These are phyloP conservation scores for Ettlia oleoabundans DNA, from an alignment of 139 green algal genomes.

Conservation along the genomic window DNA sequence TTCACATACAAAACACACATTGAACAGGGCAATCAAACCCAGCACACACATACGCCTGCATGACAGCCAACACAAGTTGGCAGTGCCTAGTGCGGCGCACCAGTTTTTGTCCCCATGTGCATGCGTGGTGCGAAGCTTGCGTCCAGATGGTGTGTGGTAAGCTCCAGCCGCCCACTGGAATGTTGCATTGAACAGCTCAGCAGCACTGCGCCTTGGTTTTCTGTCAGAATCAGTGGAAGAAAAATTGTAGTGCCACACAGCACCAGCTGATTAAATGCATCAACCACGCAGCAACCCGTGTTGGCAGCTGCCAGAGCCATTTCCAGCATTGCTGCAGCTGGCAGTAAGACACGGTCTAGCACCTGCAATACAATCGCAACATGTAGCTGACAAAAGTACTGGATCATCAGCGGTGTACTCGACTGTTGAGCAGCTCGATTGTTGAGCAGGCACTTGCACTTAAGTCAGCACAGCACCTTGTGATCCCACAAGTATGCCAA, in stretches of 20 bases:
- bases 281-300: not conserved
- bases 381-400: not conserved
- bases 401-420: not conserved
- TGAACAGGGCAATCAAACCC: not conserved
- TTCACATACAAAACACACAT: too few species aligned
- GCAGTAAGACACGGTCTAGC: conserved; percentile 25
- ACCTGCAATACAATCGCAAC: not conserved
- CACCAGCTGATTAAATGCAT: not conserved
- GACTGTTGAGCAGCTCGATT: too few species aligned
- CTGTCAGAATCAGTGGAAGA: too few species aligned
- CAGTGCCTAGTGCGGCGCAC: too few species aligned
- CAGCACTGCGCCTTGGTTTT: too few species aligned
- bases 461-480: conserved; percentile 11
- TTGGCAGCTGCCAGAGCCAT: not conserved
- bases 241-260: not conserved
- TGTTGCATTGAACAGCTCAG: too few species aligned
- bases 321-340: conserved; percentile 37
- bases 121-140: not conserved
- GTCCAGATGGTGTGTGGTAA: too few species aligned
- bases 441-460: not conserved
- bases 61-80: not conserved
- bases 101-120: too few species aligned
- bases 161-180: too few species aligned
- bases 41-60: not conserved
- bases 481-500: conserved; percentile 48